Evolutionary conservation across 225 moss, liverwort and hornwort species (phyloP), one percentile per base, ranked within the genome.

Genomic region (Bryoerythrophyllum caledonicum): DNA sequence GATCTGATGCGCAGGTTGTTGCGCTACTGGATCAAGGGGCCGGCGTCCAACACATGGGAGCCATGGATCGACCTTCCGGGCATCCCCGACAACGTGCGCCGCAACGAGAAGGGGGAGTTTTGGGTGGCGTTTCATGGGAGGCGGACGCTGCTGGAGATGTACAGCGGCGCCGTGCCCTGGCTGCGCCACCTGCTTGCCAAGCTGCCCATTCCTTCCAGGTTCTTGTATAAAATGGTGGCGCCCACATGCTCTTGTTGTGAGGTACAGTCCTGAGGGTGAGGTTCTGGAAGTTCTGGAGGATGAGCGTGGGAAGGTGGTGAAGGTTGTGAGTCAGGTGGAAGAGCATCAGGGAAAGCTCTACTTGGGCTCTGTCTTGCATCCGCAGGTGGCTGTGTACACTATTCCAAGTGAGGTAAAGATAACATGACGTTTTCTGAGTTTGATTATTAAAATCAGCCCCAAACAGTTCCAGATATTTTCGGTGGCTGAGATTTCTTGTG

Each of bases 1-100:
- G 34, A 34, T 44, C 4, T 65, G 63, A 70, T n/a, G 67, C 15
- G 72, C 38, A 38, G 38, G 38, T 46, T 46, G 46, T 4, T 80
- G 46, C 52, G 68, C 54, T 80, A 82, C 30, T 72, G 80, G 80
- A 75, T 87, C n/a, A 78, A 87, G 61, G 87, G 85, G 32, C 71
- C 77, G 32, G 80, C 79, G 28, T 70, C 82, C 41, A 64, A 76
- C 38, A 85, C 79, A 32, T 82, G 84, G 80, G 87, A 90, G 60
- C 71, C 71, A 13, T 90, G 85, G 82, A 70, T 78, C 63, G 82
- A 87, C 59, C 87, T 90, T 41, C 79, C 90, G 64, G 90, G 90
- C 4, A 16, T 87, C n/a, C 90, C 90, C 4, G 90, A 90, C 79
- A 90, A 90, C 57, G 76, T 87, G 20, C 85, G 90, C 55, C 73